Evolutionary conservation across 1,284 basidiomycete species (phyloP), one percentile per base, ranked within the genome.

Genomic region (Cerrena zonata): DNA sequence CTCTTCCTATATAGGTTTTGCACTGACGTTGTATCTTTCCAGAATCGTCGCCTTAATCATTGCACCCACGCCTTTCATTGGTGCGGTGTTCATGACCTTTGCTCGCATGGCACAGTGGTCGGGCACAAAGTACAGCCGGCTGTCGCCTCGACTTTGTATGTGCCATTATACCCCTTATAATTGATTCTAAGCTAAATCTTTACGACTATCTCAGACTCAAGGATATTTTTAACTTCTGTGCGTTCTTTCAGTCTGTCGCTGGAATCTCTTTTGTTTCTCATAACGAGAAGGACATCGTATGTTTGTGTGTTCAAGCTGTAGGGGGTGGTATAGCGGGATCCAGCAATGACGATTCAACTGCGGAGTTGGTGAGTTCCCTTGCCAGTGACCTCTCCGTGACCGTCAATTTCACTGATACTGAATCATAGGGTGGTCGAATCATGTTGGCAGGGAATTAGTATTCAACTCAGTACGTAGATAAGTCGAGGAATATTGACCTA

Each of bases 271-370:
- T 4, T 15, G 30, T 18, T n/a, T n/a, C 24, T 26, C 5, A 39
- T 21, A n/a, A 21, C 36, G 2, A 18, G 10, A 56, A 78, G 76
- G 81, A 82, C 58, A 60, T 78, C 21, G 57, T 79, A 24, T 72
- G 78, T 12, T 66, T 84, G 7, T 58, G 77, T 4, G 60, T 83
- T 19, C 81, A 84, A 65, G 78, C 74, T 5, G 64, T 70, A 11
- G 81, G 80, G 38, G 80, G 80, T 19, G 79, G 71, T 0, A 63
- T 75, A n/a, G 80, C 80, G 3, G n/a, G n/a, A n/a, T n/a, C n/a
- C n/a, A n/a, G n/a, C n/a, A n/a, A n/a, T n/a, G n/a, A n/a, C n/a
- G 69, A 56, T 24, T 3, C 41, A 40, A 60, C 61, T 47, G 58
- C 65, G 11, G 55, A 57, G 15, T 57, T 57, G 5, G 63, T 66